Conservation (phyloP, 1,139 yeast species). For the Pneumocystis canis region DNA sequence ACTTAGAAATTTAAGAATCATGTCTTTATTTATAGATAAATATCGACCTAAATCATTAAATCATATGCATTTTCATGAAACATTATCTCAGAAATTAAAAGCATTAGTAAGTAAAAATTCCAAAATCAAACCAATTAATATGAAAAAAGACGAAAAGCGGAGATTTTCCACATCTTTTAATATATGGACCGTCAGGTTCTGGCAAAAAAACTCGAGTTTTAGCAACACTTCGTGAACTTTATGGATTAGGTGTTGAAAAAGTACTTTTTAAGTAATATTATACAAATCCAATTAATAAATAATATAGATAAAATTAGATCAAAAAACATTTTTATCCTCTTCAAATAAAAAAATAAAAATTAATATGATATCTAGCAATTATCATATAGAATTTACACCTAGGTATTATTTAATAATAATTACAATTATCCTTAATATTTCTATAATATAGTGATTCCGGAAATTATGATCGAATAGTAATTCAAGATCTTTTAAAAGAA, state of each 20-base stretch:
- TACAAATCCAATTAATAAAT: not conserved
- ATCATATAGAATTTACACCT: conserved; percentile 90
- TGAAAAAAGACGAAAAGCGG: conserved; percentile 41
- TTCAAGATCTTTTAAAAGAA: conserved; percentile 84
- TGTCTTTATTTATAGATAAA: conserved; percentile 96
- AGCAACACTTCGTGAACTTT: conserved; percentile 63
- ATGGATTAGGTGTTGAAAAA: conserved; percentile 67
- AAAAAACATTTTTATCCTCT: conserved; percentile 63
- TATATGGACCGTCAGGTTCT: conserved; percentile 93
- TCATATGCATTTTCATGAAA: conserved; percentile 50
- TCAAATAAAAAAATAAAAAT: conserved; percentile 68
- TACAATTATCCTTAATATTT: not conserved
- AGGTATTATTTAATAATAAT: not conserved
- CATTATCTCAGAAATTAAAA: conserved; percentile 46
- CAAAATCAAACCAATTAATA: conserved; percentile 8
- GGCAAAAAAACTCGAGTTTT: conserved; percentile 92
- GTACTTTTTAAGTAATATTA: conserved; percentile 14
- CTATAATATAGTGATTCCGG: conserved; percentile 60
- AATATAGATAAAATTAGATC: conserved; percentile 57
- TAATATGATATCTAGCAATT: conserved; percentile 77
- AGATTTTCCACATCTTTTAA: conserved; percentile 82
- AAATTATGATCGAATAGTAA: conserved; percentile 82
- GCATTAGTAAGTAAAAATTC: conserved; percentile 33
- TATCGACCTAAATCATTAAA: conserved; percentile 63
- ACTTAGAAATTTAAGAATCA: conserved; percentile 18